Conservation (phyloP, 148 eudicot genomes). For the Dysphania ambrosioides region DNA sequence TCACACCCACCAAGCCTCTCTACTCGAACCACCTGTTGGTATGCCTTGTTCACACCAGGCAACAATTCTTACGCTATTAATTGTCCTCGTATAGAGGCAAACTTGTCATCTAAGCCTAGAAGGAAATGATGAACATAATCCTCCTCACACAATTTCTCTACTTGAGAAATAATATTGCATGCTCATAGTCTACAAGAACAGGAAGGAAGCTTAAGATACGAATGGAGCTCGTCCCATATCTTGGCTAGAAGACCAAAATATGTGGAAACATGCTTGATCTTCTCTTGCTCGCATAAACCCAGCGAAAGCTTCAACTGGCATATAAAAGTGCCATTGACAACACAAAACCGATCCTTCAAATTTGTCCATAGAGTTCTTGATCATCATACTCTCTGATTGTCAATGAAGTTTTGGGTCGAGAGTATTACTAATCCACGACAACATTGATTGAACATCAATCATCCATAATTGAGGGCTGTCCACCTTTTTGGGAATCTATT, state of each 20-base stretch:
- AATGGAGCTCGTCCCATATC: not conserved
- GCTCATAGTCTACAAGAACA: not conserved
- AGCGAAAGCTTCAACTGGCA: not conserved
- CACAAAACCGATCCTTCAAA: not conserved
- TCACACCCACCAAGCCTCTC: not conserved
- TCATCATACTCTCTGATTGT: not conserved
- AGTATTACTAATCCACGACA: not conserved
- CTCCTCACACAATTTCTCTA: not conserved
- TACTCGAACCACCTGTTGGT: not conserved
- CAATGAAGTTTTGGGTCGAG: not conserved
- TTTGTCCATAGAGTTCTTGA: not conserved
- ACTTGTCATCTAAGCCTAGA: not conserved
- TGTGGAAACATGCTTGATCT: not conserved
- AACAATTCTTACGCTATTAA: not conserved
- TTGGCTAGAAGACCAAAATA: not conserved
- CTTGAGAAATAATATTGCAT: not conserved
- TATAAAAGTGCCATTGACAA: not conserved
- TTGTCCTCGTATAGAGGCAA: not conserved
- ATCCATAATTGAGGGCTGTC: too few species aligned
- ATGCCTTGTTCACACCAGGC: not conserved
- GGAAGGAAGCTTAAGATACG: not conserved
- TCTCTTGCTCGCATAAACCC: not conserved
- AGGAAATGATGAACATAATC: not conserved
- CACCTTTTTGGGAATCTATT: not conserved
- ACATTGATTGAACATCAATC: not conserved